Evolutionary conservation across 176 grass and related monocot species (phyloP), one percentile per base, ranked within the genome.

Genomic region (Saccharum spontaneum): DNA sequence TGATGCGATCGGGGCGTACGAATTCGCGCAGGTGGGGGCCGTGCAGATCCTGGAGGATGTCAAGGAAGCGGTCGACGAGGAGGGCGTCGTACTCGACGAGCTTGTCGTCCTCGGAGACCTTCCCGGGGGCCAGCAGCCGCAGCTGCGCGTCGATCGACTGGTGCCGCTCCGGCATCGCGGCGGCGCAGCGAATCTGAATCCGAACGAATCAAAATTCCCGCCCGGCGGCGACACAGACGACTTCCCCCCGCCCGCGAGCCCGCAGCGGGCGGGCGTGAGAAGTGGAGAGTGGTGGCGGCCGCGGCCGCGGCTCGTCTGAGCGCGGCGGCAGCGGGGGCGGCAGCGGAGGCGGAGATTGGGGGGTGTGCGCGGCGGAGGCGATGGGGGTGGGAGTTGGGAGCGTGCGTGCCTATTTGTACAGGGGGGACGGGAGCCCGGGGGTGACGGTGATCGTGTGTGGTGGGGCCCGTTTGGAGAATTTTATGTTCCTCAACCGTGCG

Each of bases 51-150:
- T 97, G 94, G 82, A 97, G 87, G 83, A 97, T 97, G 86, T 97
- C 94, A 67, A 97, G 87, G 79, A 97, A 97, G 70, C 91, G 91
- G 82, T 97, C 91, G 63, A 97, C 89, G 78, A 97, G 89, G 63
- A 97, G 87, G 24, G 94, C 94, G 75, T 97, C 91, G 78, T 97
- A 97, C 89, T 97, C 94, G 45, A 97, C 87, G 55, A 97, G 94
- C 82, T 97, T 97, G 85, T 97, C 94, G 60, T 92, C 94, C 74
- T 97, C 94, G 2, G 94, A 97, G 33, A 97, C 94, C 94, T 97
- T 97, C 31, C 71, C 85, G 55, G 94, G 94, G 33, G 87, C 85
- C 18, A 97, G 87, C 16, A 92, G 89, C 57, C 94, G 85, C 85
- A 97, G 81, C 85, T 97, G 94, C 33, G 94, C 94, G 88, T 97